These are phyloP conservation scores for Biancaea sappan DNA, from an alignment of 306 rosid species.

Conservation along the genomic window DNA sequence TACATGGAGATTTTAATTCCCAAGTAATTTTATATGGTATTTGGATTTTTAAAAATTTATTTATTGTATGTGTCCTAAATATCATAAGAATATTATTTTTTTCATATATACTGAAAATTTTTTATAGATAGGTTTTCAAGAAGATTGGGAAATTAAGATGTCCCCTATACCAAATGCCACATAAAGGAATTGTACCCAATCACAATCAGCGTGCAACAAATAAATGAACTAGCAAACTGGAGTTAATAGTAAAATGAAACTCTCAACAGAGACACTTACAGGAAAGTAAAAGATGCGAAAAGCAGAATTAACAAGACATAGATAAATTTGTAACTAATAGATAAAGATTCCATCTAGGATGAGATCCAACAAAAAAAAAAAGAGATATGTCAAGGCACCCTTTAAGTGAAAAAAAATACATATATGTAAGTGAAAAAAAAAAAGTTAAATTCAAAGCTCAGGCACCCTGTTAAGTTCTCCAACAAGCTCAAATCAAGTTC, in stretches of 20 bases:
- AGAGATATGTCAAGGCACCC: no score
- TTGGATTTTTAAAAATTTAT: neutral
- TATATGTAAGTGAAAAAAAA: no score
- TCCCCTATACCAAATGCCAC: neutral
- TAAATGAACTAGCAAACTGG: neutral
- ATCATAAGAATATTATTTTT: neutral
- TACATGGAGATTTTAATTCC: neutral
- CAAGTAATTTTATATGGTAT: no score
- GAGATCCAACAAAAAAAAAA: no score
- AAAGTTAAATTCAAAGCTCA: no score
- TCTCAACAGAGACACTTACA: neutral
- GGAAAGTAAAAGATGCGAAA: neutral
- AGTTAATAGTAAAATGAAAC: neutral
- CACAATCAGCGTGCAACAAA: neutral
- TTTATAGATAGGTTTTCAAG: neutral
- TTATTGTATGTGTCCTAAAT: neutral
- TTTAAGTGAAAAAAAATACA: no score
- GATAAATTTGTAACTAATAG: no score
- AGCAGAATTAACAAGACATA: no score
- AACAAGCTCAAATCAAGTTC: no score
- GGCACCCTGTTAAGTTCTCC: no score
- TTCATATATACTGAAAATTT: neutral
- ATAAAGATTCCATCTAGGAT: no score
- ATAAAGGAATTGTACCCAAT: neutral
- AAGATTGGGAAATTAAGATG: neutral